Base-by-base conservation (phyloP, 179 eudicot genomes). In the Beta corolliflora region DNA sequence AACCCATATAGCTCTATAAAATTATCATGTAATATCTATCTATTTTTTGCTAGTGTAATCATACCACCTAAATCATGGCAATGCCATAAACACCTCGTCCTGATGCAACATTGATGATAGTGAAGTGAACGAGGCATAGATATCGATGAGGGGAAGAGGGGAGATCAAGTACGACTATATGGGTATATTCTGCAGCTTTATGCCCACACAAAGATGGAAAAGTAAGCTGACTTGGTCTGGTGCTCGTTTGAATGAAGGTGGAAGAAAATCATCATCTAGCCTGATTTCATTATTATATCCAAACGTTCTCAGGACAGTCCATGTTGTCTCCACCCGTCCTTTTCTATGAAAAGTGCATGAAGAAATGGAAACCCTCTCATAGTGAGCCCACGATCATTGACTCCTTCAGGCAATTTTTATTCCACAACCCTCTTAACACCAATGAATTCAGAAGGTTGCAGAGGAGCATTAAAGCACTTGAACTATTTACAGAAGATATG, bases 401-500 rank as follows among this genome's bases (percentile, higher is more conserved):
- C 99, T 76, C 99, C 99, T 87, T 92, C 94, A 74, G 90, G 89
- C 82, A 96, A 77, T 82, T 91, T 96, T 76, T 96, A 98, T 91
- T 93, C 93, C 88, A 96, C 99, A 78, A 94, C 98, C 88, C 96
- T 91, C 88, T 96, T 96, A 74, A 96, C 98, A 76, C 92, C 98
- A 60, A 89, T 83, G 78, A 96, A 89, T 92, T 96, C 99, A 85
- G 97, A 88, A 80, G 97, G 94, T 82, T 94, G 99, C 63, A 96
- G 88, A 52, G 98, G 99, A 83, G 97, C 98, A 88, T 88, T 93
- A 85, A 96, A 96, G 84, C 98, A 96, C 81, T 91, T 96, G 78
- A 96, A 94, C 99, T 94, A 90, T 84, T 77, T 53, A 79, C n/a
- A 85, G 71, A 55, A 21, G 80, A 29, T 66, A 31, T 56, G 36